Evolutionary conservation across 305 asterid genomes (phyloP).

Genomic region (Vinca major): DNA sequence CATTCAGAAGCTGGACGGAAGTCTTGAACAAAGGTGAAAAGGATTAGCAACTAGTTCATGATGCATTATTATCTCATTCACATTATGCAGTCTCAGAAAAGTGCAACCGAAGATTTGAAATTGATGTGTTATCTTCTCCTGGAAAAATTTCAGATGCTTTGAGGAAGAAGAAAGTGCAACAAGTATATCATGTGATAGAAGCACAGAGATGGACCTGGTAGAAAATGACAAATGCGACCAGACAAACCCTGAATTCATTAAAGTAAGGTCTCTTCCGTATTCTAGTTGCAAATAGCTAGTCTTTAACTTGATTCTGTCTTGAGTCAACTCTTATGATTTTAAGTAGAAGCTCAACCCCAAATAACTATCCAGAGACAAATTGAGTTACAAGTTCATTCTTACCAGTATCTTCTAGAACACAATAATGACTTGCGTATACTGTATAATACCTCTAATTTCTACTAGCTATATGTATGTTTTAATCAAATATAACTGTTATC

Average conservation of each 20-base stretch:
- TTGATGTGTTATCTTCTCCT: slow-evolving; percentile 7
- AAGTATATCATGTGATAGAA: slow-evolving; percentile 30
- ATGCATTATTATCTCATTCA: neutral
- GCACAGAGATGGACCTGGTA: slow-evolving; percentile 31
- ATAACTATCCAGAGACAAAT: neutral
- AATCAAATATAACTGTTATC: neutral
- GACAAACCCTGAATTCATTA: slow-evolving; percentile 32
- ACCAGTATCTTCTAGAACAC: neutral
- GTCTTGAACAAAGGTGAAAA: slow-evolving; percentile 49
- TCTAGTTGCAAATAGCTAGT: neutral
- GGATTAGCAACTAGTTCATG: neutral
- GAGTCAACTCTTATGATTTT: neutral
- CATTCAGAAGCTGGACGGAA: slow-evolving; percentile 62
- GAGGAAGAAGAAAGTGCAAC: slow-evolving; percentile 41
- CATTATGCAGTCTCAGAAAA: neutral
- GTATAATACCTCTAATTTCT: neutral
- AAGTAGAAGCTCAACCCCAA: neutral
- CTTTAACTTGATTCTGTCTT: neutral
- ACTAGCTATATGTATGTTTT: neutral
- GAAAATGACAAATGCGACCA: slow-evolving; percentile 23
- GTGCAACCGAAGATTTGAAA: slow-evolving; percentile 4
- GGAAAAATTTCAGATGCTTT: slow-evolving; percentile 35
- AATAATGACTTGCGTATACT: neutral
- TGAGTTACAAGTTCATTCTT: neutral
- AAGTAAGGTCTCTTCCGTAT: slow-evolving; percentile 49